Evolutionary conservation across 179 eudicot genomes (phyloP).

Genomic region (Nepenthes alata): DNA sequence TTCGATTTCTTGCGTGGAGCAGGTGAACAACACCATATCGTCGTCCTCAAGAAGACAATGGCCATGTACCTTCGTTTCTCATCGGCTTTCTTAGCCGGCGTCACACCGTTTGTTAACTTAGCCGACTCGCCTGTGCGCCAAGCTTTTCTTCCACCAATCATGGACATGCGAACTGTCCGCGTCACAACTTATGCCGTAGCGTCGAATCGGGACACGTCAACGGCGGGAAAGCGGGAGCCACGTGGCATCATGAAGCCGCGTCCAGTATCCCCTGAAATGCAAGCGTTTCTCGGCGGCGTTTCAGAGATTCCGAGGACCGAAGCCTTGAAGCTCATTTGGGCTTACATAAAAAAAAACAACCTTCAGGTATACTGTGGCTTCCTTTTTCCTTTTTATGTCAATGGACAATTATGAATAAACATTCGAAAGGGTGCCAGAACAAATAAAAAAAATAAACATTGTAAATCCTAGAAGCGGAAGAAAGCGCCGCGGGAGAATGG

Average conservation of each 20-base stretch:
- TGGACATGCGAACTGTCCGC: too few species aligned
- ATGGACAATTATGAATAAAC: too few species aligned
- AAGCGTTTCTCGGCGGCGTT: conserved; percentile 36
- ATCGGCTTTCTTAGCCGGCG: conserved; percentile 4
- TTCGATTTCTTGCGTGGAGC: too few species aligned
- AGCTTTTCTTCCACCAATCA: too few species aligned
- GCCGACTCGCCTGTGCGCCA: neutral
- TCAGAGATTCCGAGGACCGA: conserved; percentile 44
- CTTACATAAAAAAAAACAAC: conserved; percentile 40
- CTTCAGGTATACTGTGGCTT: conserved; percentile 28
- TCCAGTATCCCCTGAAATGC: conserved; percentile 47
- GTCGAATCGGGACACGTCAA: neutral
- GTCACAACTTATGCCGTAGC: neutral
- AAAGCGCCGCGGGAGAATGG: too few species aligned
- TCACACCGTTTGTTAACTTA: conserved; percentile 1
- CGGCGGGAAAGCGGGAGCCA: conserved; percentile 19
- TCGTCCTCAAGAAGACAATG: neutral
- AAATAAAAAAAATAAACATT: too few species aligned
- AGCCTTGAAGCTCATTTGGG: conserved; percentile 48
- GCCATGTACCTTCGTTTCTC: conserved; percentile 2
- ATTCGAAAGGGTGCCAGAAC: too few species aligned
- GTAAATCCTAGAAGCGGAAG: too few species aligned
- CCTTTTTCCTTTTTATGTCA: too few species aligned
- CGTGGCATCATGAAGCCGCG: conserved; percentile 53
- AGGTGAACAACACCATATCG: too few species aligned